A percentile compares a stretch with the other conserved stretches of the same genome.
phyloP scores from a whole-genome alignment of 176 grass and related monocot genomes.

The Zea mays region DNA sequence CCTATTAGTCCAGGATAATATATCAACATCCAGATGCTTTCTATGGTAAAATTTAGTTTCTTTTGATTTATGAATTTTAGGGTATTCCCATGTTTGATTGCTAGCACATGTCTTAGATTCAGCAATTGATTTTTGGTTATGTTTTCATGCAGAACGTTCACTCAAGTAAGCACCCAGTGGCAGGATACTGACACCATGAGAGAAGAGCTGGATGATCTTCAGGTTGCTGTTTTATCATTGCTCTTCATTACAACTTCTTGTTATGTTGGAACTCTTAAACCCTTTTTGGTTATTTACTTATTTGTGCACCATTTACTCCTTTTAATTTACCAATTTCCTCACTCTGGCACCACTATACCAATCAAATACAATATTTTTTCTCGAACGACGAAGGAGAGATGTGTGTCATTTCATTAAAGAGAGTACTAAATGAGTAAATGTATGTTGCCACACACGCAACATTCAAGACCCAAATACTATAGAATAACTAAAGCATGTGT shows the following conservation, averaged over 20 bases:
- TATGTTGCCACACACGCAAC: not conserved
- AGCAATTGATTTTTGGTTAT: slow-evolving; percentile 29
- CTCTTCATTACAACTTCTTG: slow-evolving; percentile 24
- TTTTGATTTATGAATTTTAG: slow-evolving; percentile 34
- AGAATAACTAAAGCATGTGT: not conserved
- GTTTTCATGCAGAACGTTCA: slow-evolving; percentile 86
- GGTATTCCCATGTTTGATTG: not conserved
- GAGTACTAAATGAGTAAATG: not conserved
- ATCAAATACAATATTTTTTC: not conserved
- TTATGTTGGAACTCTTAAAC: slow-evolving; percentile 27
- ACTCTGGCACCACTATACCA: not conserved
- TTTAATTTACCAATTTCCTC: not conserved
- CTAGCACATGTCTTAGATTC: not conserved
- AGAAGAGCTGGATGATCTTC: slow-evolving; percentile 97
- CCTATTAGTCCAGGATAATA: slow-evolving; percentile 7
- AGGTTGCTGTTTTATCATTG: slow-evolving; percentile 62
- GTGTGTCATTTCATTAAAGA: not conserved
- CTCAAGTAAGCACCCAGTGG: slow-evolving; percentile 97
- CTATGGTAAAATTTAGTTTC: slow-evolving; percentile 14
- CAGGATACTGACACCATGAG: slow-evolving; percentile 98
- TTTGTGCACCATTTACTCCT: slow-evolving; percentile 16
- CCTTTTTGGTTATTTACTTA: not conserved
- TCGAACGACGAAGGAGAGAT: not conserved
- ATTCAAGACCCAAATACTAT: not conserved
- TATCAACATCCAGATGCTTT: slow-evolving; percentile 9